Conservation (phyloP, 176 grass and related monocot species). For the Carex littledalei region DNA sequence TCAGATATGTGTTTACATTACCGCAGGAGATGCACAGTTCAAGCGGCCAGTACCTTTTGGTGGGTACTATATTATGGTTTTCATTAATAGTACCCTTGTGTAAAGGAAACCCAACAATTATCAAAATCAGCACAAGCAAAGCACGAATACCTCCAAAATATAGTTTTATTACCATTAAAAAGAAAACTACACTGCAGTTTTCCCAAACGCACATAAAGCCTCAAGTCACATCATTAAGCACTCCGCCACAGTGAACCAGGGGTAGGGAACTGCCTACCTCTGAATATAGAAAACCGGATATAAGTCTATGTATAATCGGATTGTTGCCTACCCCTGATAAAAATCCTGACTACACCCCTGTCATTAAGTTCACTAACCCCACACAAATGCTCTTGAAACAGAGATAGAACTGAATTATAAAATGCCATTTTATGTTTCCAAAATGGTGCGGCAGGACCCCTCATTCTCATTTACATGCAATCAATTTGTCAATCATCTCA, state of each 20-base stretch:
- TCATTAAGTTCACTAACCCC: background rate
- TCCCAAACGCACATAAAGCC: background rate
- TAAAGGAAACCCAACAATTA: background rate
- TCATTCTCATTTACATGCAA: background rate
- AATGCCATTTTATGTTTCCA: background rate
- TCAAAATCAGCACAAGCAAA: background rate
- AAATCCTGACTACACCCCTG: too few species aligned
- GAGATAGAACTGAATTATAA: background rate
- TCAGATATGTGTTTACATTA: background rate
- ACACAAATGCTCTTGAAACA: background rate
- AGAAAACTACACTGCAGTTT: background rate
- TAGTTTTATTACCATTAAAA: conserved; percentile 11
- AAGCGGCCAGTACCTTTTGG: background rate
- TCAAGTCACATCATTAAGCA: background rate
- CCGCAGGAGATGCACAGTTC: background rate
- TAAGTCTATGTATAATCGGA: too few species aligned
- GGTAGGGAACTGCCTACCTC: too few species aligned
- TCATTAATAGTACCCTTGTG: background rate
- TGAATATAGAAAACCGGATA: too few species aligned
- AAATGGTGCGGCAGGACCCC: background rate
- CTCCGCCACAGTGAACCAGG: too few species aligned
- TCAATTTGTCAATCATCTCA: conserved; percentile 53
- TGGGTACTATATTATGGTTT: background rate
- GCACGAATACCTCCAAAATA: background rate
- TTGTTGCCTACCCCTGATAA: too few species aligned